These are phyloP conservation scores for Cicer chorassanicum DNA, from an alignment of 306 rosid genomes.

Conservation along the genomic window DNA sequence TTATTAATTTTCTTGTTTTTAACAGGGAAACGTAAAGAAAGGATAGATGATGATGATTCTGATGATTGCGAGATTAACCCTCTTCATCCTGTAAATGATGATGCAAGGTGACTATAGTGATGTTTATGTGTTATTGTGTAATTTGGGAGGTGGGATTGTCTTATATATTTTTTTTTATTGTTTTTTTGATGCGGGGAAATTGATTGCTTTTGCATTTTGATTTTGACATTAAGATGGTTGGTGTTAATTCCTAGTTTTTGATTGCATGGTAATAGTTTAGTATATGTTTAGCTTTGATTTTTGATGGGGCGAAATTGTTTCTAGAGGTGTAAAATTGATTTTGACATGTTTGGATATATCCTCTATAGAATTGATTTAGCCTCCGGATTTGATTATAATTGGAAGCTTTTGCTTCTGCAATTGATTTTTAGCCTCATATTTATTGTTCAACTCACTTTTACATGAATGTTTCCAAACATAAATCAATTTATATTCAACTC, in stretches of 20 bases:
- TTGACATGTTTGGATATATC: too few relatives aligned
- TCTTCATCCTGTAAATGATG: slow-evolving; percentile 75
- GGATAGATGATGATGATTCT: slow-evolving; percentile 57
- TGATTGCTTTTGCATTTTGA: slow-evolving; percentile 31
- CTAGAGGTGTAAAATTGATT: too few relatives aligned
- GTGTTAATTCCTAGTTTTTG: not conserved
- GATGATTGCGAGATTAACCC: slow-evolving; percentile 57
- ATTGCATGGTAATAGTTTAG: not conserved
- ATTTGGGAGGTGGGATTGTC: not conserved
- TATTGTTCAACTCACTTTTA: too few relatives aligned
- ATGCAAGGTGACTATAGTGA: slow-evolving; percentile 64
- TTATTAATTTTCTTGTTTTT: not conserved
- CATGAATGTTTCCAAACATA: too few relatives aligned
- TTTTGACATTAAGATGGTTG: slow-evolving; percentile 5
- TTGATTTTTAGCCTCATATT: too few relatives aligned
- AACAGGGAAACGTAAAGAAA: slow-evolving; percentile 84
- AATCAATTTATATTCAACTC: too few relatives aligned
- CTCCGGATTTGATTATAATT: too few relatives aligned
- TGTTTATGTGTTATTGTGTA: not conserved
- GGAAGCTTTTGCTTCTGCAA: too few relatives aligned
- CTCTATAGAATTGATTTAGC: too few relatives aligned
- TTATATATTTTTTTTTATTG: not conserved
- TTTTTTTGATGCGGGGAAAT: slow-evolving; percentile 3
- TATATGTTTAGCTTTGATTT: too few relatives aligned
- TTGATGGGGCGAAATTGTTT: too few relatives aligned